A percentile compares a stretch with the other conserved stretches of the same genome.
These are phyloP conservation scores for Chaetomium tenue DNA, from an alignment of 495 filamentous ascomycete genomes.

Conservation along the genomic window DNA sequence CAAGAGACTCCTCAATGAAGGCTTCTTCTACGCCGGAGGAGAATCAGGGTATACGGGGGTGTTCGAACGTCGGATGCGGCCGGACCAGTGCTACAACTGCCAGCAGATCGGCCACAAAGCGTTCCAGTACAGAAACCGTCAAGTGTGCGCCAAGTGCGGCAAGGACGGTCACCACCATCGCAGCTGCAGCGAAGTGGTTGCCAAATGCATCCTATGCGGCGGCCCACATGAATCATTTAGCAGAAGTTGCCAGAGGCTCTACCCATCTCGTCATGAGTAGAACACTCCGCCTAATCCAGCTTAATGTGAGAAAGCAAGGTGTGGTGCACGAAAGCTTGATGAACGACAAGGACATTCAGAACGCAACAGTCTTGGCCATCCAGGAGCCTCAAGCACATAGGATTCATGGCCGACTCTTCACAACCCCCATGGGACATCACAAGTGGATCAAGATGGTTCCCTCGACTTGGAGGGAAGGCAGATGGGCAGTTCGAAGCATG, in stretches of 20 bases:
- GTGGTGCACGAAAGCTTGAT: slow-evolving; percentile 9
- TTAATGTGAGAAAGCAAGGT: slow-evolving; percentile 5
- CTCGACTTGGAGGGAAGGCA: neutral
- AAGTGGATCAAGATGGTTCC: slow-evolving; percentile 11
- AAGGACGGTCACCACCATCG: slow-evolving; percentile 2
- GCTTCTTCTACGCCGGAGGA: slow-evolving; percentile 11
- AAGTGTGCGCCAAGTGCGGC: neutral
- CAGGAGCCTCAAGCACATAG: slow-evolving; percentile 8
- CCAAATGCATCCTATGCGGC: slow-evolving; percentile 5
- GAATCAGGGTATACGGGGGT: slow-evolving; percentile 11
- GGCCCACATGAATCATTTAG: slow-evolving; percentile 11
- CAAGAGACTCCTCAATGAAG: slow-evolving; percentile 1
- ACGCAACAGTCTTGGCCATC: slow-evolving; percentile 5
- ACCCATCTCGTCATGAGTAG: slow-evolving; percentile 7
- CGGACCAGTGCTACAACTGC: slow-evolving; percentile 16
- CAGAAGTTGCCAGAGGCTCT: slow-evolving; percentile 4
- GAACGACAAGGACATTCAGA: slow-evolving; percentile 7
- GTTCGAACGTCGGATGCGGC: slow-evolving; percentile 11
- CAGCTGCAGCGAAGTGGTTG: neutral
- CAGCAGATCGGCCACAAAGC: slow-evolving; percentile 10
- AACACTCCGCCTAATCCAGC: neutral
- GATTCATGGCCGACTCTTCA: slow-evolving; percentile 7
- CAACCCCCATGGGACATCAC: slow-evolving; percentile 10
- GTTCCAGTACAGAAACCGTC: slow-evolving; percentile 3
- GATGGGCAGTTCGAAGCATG: slow-evolving; percentile 8